A percentile compares a stretch with the other conserved stretches of the same genome.
These are phyloP conservation scores for Tolypocladium sp. DNA, from an alignment of 2,329 filamentous ascomycete genomes.

Conservation along the genomic window DNA sequence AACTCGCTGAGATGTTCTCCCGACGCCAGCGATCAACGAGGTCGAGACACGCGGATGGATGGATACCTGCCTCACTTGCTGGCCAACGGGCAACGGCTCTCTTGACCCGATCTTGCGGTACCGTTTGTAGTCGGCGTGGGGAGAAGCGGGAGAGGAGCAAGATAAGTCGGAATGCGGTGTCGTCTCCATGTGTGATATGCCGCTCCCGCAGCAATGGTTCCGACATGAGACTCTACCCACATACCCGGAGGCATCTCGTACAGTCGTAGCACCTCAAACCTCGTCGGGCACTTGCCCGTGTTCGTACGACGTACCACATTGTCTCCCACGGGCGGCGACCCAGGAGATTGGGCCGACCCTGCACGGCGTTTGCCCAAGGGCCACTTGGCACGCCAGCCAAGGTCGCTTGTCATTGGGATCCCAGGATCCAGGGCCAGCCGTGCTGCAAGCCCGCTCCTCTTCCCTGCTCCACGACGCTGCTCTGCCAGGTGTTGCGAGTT, in stretches of 20 bases:
- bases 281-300: not conserved
- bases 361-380: conserved; percentile 1
- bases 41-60: not conserved
- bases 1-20: not conserved
- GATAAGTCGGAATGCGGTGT: not conserved
- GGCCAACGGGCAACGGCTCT: not conserved
- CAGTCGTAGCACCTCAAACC: not conserved
- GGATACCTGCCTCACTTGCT: not conserved
- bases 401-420: not conserved
- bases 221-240: not conserved
- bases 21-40: not conserved
- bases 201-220: not conserved
- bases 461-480: not conserved
- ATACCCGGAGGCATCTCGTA: not conserved
- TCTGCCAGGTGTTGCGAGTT: not conserved
- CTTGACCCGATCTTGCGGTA: not conserved
- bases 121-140: not conserved
- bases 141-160: not conserved
- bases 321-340: conserved; percentile 1
- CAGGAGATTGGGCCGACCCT: conserved; percentile 8
- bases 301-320: not conserved
- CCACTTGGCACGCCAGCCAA: conserved; percentile 2
- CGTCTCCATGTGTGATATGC: not conserved
- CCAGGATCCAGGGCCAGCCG: not conserved
- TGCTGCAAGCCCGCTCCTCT: not conserved